Conservation (phyloP, 257 asterid genomes). For the Solanum arcanum region DNA sequence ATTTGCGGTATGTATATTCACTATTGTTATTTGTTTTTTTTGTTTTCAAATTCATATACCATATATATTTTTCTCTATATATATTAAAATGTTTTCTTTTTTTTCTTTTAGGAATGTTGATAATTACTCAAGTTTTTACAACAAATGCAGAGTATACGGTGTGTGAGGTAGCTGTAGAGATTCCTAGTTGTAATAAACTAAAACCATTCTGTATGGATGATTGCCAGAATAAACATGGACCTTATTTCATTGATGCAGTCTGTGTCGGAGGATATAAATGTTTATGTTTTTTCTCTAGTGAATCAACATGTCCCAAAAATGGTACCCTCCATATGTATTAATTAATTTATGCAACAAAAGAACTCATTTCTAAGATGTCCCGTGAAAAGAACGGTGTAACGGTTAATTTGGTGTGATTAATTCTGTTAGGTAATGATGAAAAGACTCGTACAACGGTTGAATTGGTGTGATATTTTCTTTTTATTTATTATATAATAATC, state of each 20-base stretch:
- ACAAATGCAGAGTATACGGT: neutral
- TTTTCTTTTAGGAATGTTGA: neutral
- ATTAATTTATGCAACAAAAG: neutral
- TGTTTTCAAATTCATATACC: neutral
- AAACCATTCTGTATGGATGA: neutral
- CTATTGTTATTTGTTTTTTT: neutral
- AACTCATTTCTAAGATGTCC: too few relatives aligned
- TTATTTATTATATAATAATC: too few relatives aligned
- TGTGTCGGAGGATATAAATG: neutral
- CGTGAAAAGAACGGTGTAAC: too few relatives aligned
- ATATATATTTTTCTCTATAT: neutral
- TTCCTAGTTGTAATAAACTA: neutral
- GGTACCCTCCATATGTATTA: neutral
- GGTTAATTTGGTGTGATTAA: too few relatives aligned
- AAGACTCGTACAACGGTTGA: accelerated
- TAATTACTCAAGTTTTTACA: neutral
- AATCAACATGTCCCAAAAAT: neutral
- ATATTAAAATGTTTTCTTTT: neutral
- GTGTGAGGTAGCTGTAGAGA: neutral
- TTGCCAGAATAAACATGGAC: neutral
- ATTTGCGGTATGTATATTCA: neutral
- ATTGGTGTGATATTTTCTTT: too few relatives aligned
- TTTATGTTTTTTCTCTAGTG: neutral
- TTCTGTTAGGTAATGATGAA: too few relatives aligned
- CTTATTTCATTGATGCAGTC: neutral